Evolutionary conservation across 129 eudicot genomes (phyloP), one percentile per base, ranked within the genome.

Genomic region (Cynara cardunculus): DNA sequence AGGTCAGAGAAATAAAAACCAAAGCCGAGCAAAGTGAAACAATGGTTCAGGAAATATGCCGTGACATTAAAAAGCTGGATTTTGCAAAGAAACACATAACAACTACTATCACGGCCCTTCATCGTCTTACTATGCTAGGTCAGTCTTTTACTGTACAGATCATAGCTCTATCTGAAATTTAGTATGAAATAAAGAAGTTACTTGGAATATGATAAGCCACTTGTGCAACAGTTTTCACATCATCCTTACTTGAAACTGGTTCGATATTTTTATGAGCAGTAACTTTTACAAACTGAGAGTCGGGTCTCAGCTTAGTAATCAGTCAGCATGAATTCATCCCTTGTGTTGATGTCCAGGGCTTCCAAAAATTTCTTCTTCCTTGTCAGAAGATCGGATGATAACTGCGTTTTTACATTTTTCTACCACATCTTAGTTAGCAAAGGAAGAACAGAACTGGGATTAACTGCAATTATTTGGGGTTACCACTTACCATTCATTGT

Each of bases 1-100:
- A 96, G 83, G 93, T 93, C 78, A 94, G 91, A 76, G 98, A 96
- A 89, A 96, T 96, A 65, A 93, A 96, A 87, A 92, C 91, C 73
- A 93, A 96, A 76, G 99, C 99, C 62, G 99, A 92, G 82, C 99
- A 96, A 91, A 96, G 99, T 82, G 99, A 96, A 84, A 91, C 97
- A 78, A 93, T 93, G 99, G 99, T 96, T 80, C 99, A 96, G 89
- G 99, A 96, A 86, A 96, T 96, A 87, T 96, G 99, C 66, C 99
- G 99, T 73, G 99, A 96, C 87, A 96, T 96, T 74, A 93, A 96
- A 92, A 96, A 96, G 86, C 84, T 96, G 76, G 99, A 96, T 89
- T 96, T 93, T 76, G 98, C 98, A 39, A 96, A 96, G 84, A 96
- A 96, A 86, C 98, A 96, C 80, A 87, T 94, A 78, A 92, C 97